Conservation (phyloP, 768 basidiomycete genomes). For the Calocybe indica region DNA sequence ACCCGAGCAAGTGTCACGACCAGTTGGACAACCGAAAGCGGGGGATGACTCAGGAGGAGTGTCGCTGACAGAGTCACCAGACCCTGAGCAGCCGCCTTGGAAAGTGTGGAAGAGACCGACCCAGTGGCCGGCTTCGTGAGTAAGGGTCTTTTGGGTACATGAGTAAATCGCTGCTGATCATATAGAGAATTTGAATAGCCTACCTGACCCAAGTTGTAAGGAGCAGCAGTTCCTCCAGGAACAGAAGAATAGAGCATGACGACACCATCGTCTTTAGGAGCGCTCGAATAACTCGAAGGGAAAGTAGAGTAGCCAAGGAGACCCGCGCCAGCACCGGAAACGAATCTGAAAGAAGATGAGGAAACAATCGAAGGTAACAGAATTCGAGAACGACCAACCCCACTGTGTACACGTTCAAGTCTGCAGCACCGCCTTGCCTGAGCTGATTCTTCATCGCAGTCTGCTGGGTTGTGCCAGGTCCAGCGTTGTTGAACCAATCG, state of each 20-base stretch:
- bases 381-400: slow-evolving; percentile 21
- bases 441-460: slow-evolving; percentile 42
- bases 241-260: slow-evolving; percentile 27
- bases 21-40: slow-evolving; percentile 29
- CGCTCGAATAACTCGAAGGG: slow-evolving; percentile 32
- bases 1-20: slow-evolving; percentile 23
- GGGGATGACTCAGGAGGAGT: slow-evolving; percentile 35
- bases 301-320: slow-evolving; percentile 49
- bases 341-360: slow-evolving; percentile 19
- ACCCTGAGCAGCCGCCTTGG: slow-evolving; percentile 35
- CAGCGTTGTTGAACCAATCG: slow-evolving; percentile 43
- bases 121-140: slow-evolving; percentile 55
- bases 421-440: slow-evolving; percentile 31
- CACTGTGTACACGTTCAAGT: slow-evolving; percentile 46
- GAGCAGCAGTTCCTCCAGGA: slow-evolving; percentile 31
- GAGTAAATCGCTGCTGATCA: neutral
- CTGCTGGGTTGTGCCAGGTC: slow-evolving; percentile 28
- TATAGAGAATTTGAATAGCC: slow-evolving; percentile 8
- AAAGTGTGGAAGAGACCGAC: slow-evolving; percentile 53
- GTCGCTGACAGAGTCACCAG: slow-evolving; percentile 35
- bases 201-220: slow-evolving; percentile 34
- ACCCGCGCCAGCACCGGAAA: slow-evolving; percentile 21
- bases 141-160: slow-evolving; percentile 28
- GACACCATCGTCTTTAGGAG: slow-evolving; percentile 41
- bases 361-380: slow-evolving; percentile 3